phyloP scores from a whole-genome alignment of 1,284 basidiomycete species.

The Leccinum pseudoinsigne region DNA sequence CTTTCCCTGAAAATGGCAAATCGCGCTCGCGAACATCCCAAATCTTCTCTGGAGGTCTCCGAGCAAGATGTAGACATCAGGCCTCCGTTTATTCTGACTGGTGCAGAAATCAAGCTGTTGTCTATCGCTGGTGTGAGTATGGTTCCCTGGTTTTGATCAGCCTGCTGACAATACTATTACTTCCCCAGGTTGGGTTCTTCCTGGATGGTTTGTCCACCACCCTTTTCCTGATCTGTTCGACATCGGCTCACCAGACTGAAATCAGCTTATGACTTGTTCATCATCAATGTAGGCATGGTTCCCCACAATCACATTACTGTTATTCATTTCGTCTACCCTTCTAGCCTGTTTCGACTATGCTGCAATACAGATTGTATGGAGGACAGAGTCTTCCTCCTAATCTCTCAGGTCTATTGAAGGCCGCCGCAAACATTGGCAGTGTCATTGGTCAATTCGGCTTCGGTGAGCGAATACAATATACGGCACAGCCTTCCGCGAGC shows the following conservation, averaged over 20 bases:
- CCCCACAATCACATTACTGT: not conserved
- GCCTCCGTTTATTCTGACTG: slow-evolving; percentile 47
- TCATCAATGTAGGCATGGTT: slow-evolving; percentile 60
- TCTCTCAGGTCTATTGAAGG: slow-evolving; percentile 66
- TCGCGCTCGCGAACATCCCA: not conserved
- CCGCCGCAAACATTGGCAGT: slow-evolving; percentile 70
- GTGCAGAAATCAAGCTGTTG: slow-evolving; percentile 55
- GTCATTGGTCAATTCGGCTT: slow-evolving; percentile 77
- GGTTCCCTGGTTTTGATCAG: slow-evolving; percentile 2
- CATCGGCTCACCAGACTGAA: not conserved
- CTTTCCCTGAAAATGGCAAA: slow-evolving; percentile 17
- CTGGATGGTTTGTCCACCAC: slow-evolving; percentile 51
- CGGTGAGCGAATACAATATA: slow-evolving; percentile 34
- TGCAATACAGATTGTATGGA: slow-evolving; percentile 69
- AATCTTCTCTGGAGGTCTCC: slow-evolving; percentile 41
- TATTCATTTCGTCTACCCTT: not conserved
- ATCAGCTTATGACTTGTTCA: slow-evolving; percentile 73
- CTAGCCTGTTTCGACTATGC: slow-evolving; percentile 73
- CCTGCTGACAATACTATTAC: slow-evolving; percentile 6
- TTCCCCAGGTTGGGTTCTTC: slow-evolving; percentile 62
- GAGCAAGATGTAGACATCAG: slow-evolving; percentile 43
- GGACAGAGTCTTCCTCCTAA: slow-evolving; percentile 53
- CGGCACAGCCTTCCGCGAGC: slow-evolving; percentile 11
- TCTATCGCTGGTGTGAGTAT: slow-evolving; percentile 57
- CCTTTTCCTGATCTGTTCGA: not conserved